Evolutionary conservation across 2,329 filamentous ascomycete species (phyloP).

Genomic region (Neurospora sp.): DNA sequence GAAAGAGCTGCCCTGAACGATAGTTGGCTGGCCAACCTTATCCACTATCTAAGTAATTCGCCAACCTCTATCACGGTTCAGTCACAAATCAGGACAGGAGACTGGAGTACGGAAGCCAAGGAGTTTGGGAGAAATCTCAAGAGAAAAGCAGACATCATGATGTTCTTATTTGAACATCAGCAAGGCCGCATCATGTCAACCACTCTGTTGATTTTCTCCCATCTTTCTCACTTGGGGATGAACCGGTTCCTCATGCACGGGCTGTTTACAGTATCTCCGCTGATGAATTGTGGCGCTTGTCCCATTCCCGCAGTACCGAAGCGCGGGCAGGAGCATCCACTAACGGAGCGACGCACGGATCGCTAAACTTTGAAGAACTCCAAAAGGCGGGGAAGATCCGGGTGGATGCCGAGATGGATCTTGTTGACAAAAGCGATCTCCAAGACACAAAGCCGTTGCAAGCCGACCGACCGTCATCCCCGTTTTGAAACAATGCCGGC

Average conservation of each 20-base stretch:
- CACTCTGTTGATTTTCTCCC: not conserved
- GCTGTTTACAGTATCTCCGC: not conserved
- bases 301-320: not conserved
- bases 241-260: not conserved
- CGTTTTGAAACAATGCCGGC: not conserved
- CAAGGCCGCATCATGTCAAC: not conserved
- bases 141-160: too few relatives aligned
- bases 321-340: not conserved
- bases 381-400: not conserved
- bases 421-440: not conserved
- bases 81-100: not conserved
- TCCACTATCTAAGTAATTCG: not conserved
- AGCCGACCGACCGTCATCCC: constrained; percentile 15
- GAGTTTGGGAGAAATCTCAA: not conserved
- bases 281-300: not conserved
- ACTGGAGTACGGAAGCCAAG: not conserved
- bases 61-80: not conserved
- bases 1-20: constrained; percentile 8
- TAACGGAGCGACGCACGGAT: not conserved
- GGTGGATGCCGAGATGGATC: not conserved
- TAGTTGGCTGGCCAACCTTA: constrained; percentile 18
- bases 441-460: constrained; percentile 16
- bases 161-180: not conserved
- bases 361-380: not conserved
- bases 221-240: not conserved